These are phyloP conservation scores for Prunus mongolica DNA, from an alignment of 306 rosid genomes.

Conservation along the genomic window DNA sequence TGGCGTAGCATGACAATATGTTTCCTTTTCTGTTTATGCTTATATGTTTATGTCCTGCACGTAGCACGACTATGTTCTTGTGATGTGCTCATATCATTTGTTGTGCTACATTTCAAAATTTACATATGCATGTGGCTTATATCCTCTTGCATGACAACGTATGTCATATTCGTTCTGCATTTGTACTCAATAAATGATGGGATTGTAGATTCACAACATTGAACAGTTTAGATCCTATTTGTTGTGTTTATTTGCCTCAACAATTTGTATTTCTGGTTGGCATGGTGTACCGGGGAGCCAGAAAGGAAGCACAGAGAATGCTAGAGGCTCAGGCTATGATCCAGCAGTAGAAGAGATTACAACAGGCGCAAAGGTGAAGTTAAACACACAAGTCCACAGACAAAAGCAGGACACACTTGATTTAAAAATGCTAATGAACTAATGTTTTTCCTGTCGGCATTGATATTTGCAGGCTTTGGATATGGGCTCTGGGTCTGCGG, in stretches of 20 bases:
- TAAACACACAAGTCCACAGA: slow-evolving; percentile 3
- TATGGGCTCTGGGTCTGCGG: slow-evolving; percentile 41
- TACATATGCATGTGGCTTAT: background rate
- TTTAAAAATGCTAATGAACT: slow-evolving; percentile 3
- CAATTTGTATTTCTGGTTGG: slow-evolving; percentile 17
- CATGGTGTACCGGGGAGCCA: slow-evolving; percentile 33
- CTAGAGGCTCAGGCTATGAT: slow-evolving; percentile 30
- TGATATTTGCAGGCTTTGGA: slow-evolving; percentile 60
- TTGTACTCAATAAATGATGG: background rate
- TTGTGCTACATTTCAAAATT: background rate
- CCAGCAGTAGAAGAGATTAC: slow-evolving; percentile 46
- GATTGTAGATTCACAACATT: background rate
- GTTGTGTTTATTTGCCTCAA: background rate
- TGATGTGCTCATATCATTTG: background rate
- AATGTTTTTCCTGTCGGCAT: background rate
- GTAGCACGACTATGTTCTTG: background rate
- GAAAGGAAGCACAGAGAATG: slow-evolving; percentile 48
- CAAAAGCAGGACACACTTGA: background rate
- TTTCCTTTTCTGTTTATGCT: background rate
- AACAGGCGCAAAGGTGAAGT: slow-evolving; percentile 49
- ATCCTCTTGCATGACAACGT: background rate
- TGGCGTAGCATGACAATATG: too few relatives aligned
- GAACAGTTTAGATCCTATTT: background rate
- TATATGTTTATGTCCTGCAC: background rate
- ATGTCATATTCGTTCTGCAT: background rate